Base-by-base conservation (phyloP, 2,329 filamentous ascomycete species). In the Ophiocordyceps camponoti-rufipedis region DNA sequence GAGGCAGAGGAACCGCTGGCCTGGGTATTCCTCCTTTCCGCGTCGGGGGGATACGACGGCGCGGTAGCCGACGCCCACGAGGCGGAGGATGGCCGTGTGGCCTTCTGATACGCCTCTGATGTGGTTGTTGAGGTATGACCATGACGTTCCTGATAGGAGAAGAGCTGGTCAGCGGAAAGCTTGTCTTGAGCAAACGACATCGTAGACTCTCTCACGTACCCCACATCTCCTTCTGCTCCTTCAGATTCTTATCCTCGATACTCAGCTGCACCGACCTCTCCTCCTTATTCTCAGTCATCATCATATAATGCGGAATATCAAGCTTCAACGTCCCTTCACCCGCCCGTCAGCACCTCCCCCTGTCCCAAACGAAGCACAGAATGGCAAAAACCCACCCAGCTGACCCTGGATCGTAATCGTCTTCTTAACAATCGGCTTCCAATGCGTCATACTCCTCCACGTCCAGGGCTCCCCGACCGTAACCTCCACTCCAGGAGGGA, bases 31-130 rank as follows among this genome's bases (percentile, higher is more conserved):
- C 48, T 82, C 78, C 48, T 82, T 85, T 32, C 69, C 77, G 23
- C 83, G 83, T 38, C 74, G 80, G 48, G 79, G 67, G 62, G 96
- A 88, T 54, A 98, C 74, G 4, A 78, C 83, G 14, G 91, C 91
- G 63, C 89, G 77, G 72, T 95, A 98, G 49, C 91, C 91, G 48
- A 98, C 91, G 58, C 91, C 91, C 28, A 96, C 87, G 45, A 98
- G 74, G 51, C 89, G 82, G 45, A 98, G 71, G 54, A 98, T 87
- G 32, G 88, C 87, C 16, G 85, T 88, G 66, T 98, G 91, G 33
- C 91, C 91, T 73, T 98, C 91, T 35, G 86, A 94, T 19, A 98
- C 91, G 48, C 91, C 91, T 50, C 87, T 78, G 49, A 98, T 83
- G 68, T 93, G 79, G 61, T 91, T 93, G 56, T 85, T 82, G 46